Evolutionary conservation across 768 basidiomycete species (phyloP), one percentile per base, ranked within the genome.

Genomic region (Leucocoprinus leucothites): DNA sequence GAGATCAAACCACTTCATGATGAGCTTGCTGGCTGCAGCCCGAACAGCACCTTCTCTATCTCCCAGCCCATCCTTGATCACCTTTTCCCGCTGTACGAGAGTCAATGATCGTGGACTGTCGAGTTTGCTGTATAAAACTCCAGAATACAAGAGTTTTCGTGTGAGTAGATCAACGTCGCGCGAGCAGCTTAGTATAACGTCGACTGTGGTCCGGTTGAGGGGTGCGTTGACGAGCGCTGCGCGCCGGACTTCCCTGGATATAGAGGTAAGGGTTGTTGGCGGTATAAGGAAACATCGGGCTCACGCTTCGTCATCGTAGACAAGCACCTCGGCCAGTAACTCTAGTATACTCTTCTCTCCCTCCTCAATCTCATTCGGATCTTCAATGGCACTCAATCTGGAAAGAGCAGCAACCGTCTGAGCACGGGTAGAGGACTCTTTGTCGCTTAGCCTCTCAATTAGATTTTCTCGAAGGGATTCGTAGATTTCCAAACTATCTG

Each of bases 21-120:
- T 74, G 58, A 98, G 78, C 52, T 84, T 86, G 3, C 82, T 87
- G 0, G 92, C 88, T 0, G 94, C 91, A n/a, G 86, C 77, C 22
- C 90, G 78, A 1, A 98, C 95, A 2, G 73, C 74, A 0, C 85
- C 83, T 60, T 98, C 95, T 26, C 96, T 78, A 69, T 98, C 96
- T 0, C 93, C 89, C 3, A 98, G 74, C 0, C 96, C 96, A 60
- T 91, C 85, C 41, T 86, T 84, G n/a, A 96, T 82, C 41, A 96
- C 77, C 51, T 85, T 77, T 64, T 96, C 91, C 35, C 96, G 80
- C 68, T 97, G 93, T 0, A 84, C 76, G 26, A 93, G 87, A 1
- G 82, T 82, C 31, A 98, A 77, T 13, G 81, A 82, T 3, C 87
- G 81, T 1, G 88, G 87, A 58, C 94, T 82, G 1, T 78, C 77